Base-by-base conservation (phyloP, 2,329 filamentous ascomycete species). In the Tolypocladium tropicale region DNA sequence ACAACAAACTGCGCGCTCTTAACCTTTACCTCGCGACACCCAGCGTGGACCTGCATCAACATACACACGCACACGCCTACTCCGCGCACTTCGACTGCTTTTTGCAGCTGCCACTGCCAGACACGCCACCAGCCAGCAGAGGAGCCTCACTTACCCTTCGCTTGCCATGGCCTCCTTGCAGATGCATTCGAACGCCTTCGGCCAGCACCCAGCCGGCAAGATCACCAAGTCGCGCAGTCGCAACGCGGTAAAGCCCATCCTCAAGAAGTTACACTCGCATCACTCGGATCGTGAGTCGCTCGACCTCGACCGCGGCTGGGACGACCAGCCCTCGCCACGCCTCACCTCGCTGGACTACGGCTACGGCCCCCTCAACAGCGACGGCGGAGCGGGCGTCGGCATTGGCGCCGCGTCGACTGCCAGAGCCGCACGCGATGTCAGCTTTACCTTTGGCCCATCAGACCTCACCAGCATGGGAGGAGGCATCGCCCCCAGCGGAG, bases 261-360 rank as follows among this genome's bases (percentile, higher is more conserved):
- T 86, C 54, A 84, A 83, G 68, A 85, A 84, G 66, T 66, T 79
- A 58, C 70, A 72, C 54, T 66, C 68, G 12, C 61, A 61, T 41
- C 74, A 78, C 52, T 83, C 80, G 61, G 81, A 83, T 61, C 84
- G 83, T 72, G 83, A 77, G 64, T 85, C 83, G 50, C 69, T 85
- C 58, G 83, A 86, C 62, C 68, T 86, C 59, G 79, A 85, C 65
- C 78, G 82, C 49, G 74, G 76, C 23, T 82, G 80, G 76, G 78
- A 81, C 46, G 81, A 84, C 58, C 79, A 82, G 62, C 65, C 64
- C 34, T 59, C 60, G 11, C 57, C 58, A 9, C 52, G 56, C 30
- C 54, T 56, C 12, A 53, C 54, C 33, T 55, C 43, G 36, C 56
- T 43, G 41, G 56, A 54, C 14, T 33, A 52, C 52, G 63, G 64